Conservation (phyloP, 2,329 filamentous ascomycete species). For the Ceratocystis lukuohia region DNA sequence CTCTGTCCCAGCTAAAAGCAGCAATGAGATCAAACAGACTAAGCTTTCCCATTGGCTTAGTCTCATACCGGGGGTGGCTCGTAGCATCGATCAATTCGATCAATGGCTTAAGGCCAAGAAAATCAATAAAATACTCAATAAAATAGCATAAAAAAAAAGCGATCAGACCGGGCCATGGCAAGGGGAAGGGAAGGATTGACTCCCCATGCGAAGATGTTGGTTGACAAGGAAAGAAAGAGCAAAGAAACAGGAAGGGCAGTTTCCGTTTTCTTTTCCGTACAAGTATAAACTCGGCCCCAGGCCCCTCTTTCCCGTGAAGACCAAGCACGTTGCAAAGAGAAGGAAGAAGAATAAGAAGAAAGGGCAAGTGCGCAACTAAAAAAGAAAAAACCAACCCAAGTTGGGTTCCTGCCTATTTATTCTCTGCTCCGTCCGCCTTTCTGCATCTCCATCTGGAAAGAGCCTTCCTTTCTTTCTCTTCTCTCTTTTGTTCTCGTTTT, state of each 20-base stretch:
- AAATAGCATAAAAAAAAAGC: not conserved
- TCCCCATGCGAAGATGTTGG: slow-evolving; percentile 3
- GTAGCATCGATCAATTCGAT: not conserved
- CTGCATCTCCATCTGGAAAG: not conserved
- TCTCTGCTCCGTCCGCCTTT: not conserved
- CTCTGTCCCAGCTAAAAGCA: not conserved
- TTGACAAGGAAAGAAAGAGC: slow-evolving; percentile 8
- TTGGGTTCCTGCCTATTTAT: slow-evolving; percentile 1
- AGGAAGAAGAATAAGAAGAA: not conserved
- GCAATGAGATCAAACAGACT: not conserved
- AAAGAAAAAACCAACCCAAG: not conserved
- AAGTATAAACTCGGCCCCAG: slow-evolving; percentile 10
- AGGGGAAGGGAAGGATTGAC: slow-evolving; percentile 2
- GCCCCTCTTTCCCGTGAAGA: not conserved
- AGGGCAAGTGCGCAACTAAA: not conserved
- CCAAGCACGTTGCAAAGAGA: not conserved
- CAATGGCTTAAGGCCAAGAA: not conserved
- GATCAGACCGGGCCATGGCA: not conserved
- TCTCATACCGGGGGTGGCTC: not conserved
- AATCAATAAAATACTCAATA: not conserved
- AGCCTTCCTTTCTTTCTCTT: not conserved
- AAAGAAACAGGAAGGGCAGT: not conserved
- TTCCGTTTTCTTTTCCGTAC: not conserved
- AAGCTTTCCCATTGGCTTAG: not conserved
- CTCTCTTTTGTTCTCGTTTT: not conserved